Evolutionary conservation across 176 grass and related monocot species (phyloP).

Genomic region (Thinopyrum elongatum): DNA sequence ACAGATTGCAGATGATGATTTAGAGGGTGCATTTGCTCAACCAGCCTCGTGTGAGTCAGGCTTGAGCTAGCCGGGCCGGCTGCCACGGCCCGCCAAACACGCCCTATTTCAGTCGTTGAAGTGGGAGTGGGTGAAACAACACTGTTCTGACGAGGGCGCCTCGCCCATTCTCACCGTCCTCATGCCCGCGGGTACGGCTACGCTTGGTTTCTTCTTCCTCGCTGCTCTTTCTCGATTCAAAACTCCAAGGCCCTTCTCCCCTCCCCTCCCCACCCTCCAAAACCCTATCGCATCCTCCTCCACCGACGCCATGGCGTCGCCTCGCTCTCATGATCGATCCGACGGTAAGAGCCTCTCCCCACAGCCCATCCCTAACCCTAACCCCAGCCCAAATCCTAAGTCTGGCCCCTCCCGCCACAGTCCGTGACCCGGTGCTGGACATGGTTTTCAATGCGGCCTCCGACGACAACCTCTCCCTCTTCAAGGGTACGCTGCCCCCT

Average conservation of each 20-base stretch:
- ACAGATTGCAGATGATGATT: too few relatives aligned
- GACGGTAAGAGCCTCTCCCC: neutral
- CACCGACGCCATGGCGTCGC: neutral
- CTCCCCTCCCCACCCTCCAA: neutral
- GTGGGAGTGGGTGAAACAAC: too few relatives aligned
- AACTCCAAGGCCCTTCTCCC: neutral
- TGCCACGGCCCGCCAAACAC: too few relatives aligned
- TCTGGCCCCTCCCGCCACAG: neutral
- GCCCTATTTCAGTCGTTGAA: too few relatives aligned
- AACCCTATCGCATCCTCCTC: neutral
- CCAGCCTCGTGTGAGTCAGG: too few relatives aligned
- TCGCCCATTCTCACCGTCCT: neutral
- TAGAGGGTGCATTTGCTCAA: too few relatives aligned
- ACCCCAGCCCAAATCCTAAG: neutral
- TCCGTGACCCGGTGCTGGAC: neutral
- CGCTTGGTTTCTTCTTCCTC: neutral
- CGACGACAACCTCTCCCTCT: neutral
- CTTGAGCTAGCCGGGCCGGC: too few relatives aligned
- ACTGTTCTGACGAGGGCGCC: too few relatives aligned
- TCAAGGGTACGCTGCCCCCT: neutral
- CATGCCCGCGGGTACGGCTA: neutral
- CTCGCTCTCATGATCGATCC: neutral
- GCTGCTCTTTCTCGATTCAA: neutral
- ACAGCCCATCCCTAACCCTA: neutral
- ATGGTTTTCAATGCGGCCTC: neutral